A percentile compares a stretch with the other conserved stretches of the same genome.
Evolutionary conservation across 495 filamentous ascomycete genomes (phyloP).

Genomic region (Trichoderma virens): DNA sequence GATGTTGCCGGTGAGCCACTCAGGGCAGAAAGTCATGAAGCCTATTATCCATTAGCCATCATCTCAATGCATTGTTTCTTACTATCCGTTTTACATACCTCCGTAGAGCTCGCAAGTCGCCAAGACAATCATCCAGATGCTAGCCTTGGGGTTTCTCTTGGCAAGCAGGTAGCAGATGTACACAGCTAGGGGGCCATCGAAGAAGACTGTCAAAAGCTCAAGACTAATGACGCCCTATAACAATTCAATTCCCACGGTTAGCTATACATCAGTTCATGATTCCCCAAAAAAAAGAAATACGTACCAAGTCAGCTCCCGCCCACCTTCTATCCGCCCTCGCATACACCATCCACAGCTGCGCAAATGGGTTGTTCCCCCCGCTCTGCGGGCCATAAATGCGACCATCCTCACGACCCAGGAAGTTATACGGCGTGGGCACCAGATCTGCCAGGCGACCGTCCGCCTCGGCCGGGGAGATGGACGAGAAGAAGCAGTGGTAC

Average conservation of each 20-base stretch:
- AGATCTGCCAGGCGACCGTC: conserved; percentile 20
- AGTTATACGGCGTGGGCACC: conserved; percentile 35
- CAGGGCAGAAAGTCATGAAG: conserved; percentile 93
- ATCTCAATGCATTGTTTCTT: neutral
- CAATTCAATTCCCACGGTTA: neutral
- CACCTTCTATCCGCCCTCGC: conserved; percentile 79
- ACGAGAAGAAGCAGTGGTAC: conserved; percentile 86
- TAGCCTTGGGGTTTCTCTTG: conserved; percentile 50
- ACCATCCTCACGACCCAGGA: conserved; percentile 33
- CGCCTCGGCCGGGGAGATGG: conserved; percentile 31
- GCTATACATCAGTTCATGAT: neutral
- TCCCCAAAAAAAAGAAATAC: conserved; percentile 10
- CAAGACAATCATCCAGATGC: conserved; percentile 63
- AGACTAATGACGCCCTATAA: conserved; percentile 64
- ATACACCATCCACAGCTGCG: conserved; percentile 85
- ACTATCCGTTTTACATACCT: conserved; percentile 36
- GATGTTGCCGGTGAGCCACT: conserved; percentile 74
- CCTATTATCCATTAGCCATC: conserved; percentile 31
- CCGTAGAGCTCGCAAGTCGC: conserved; percentile 96
- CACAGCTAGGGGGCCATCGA: conserved; percentile 64
- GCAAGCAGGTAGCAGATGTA: conserved; percentile 62
- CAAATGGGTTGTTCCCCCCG: conserved; percentile 50
- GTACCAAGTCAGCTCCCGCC: conserved; percentile 64
- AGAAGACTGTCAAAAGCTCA: conserved; percentile 77
- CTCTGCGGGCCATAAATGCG: conserved; percentile 68